A percentile compares a stretch with the other conserved stretches of the same genome.
phyloP scores from a whole-genome alignment of 1,284 basidiomycete genomes.

The Irpex sp. region DNA sequence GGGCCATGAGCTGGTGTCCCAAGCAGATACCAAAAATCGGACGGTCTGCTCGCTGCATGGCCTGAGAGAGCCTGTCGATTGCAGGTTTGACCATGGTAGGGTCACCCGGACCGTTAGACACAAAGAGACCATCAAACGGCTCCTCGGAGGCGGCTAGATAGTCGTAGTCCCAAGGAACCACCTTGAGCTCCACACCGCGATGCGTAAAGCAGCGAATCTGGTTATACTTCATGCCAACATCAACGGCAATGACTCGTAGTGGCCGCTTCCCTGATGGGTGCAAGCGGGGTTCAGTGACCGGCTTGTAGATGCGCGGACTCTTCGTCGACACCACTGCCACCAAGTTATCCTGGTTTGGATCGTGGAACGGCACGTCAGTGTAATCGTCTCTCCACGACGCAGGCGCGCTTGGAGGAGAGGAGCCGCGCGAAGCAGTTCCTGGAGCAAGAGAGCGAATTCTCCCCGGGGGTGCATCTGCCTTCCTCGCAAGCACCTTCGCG shows the following conservation, averaged over 20 bases:
- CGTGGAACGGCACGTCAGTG: slow-evolving; percentile 78
- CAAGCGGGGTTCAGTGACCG: slow-evolving; percentile 50
- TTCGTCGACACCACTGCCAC: slow-evolving; percentile 86
- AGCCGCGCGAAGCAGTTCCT: not conserved
- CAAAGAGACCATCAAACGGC: slow-evolving; percentile 92
- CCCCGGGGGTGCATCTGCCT: slow-evolving; percentile 26
- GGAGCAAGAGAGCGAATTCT: not conserved
- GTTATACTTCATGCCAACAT: slow-evolving; percentile 99
- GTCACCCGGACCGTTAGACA: slow-evolving; percentile 98
- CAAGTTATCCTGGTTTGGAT: slow-evolving; percentile 90
- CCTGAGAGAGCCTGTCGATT: slow-evolving; percentile 67
- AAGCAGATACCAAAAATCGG: slow-evolving; percentile 99
- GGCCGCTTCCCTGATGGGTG: slow-evolving; percentile 80
- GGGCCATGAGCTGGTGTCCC: slow-evolving; percentile 94
- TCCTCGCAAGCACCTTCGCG: slow-evolving; percentile 74
- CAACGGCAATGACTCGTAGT: slow-evolving; percentile 86
- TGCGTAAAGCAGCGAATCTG: slow-evolving; percentile 96
- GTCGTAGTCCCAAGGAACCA: slow-evolving; percentile 97
- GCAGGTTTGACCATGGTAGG: slow-evolving; percentile 84
- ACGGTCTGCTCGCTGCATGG: slow-evolving; percentile 70
- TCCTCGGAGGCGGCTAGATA: slow-evolving; percentile 73
- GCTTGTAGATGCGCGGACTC: slow-evolving; percentile 70
- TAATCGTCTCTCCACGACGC: slow-evolving; percentile 80
- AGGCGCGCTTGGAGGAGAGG: slow-evolving; percentile 28
- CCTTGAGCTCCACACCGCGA: slow-evolving; percentile 94